A percentile compares a stretch with the other conserved stretches of the same genome.
phyloP scores from a whole-genome alignment of 192 early-diverging fungal species.

The Allomyces javanicus region DNA sequence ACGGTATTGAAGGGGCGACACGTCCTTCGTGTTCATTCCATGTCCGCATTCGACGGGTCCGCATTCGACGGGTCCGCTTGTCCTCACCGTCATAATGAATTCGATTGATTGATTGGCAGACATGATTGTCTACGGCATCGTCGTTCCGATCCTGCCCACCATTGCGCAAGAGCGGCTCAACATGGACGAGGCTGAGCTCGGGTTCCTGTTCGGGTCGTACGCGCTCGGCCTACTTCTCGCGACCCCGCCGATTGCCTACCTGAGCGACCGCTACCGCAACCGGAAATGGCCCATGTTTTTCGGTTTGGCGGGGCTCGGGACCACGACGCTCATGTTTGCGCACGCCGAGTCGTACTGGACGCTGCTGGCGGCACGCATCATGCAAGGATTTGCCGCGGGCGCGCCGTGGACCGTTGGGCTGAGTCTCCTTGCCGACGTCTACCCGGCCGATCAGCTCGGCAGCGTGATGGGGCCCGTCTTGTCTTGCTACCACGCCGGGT shows the following conservation, averaged over 20 bases:
- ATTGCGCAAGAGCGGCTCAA: no score
- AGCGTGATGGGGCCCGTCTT: background rate
- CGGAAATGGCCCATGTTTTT: background rate
- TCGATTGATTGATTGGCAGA: no score
- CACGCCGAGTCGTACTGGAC: background rate
- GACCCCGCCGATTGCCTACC: background rate
- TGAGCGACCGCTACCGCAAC: background rate
- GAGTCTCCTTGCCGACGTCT: background rate
- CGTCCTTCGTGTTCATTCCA: no score
- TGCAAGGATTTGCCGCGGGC: background rate
- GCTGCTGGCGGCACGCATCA: background rate
- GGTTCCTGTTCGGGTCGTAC: no score
- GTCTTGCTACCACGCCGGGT: background rate
- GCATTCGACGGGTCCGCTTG: no score
- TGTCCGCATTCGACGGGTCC: no score
- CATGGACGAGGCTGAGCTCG: no score
- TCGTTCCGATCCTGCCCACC: no score
- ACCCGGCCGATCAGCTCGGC: background rate
- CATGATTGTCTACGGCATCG: no score
- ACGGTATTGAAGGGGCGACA: no score
- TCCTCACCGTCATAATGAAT: no score
- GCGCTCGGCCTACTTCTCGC: background rate
- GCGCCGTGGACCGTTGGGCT: background rate
- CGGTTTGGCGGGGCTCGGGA: background rate
- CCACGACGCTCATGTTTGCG: background rate